Evolutionary conservation across 1,139 yeast species (phyloP).

Genomic region (Tardiomyces depauwii): DNA sequence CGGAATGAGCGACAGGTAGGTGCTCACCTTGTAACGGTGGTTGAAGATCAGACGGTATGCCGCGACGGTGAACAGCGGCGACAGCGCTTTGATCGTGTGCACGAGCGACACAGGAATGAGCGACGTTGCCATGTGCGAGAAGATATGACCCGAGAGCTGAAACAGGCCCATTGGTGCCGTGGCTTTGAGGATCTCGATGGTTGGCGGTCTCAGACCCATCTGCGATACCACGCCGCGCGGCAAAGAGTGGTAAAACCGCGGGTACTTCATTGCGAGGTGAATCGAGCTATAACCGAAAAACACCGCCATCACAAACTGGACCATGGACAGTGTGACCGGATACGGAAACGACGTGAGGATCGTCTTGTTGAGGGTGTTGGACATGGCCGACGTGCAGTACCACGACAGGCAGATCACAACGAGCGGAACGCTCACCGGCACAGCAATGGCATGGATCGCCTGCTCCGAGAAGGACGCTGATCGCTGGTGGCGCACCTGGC

Average conservation of each 20-base stretch:
- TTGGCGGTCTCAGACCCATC: slow-evolving; percentile 38
- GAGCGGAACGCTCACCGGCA: slow-evolving; percentile 28
- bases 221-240: slow-evolving; percentile 23
- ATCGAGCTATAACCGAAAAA: slow-evolving; percentile 39
- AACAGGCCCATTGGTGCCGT: slow-evolving; percentile 90
- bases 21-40: slow-evolving; percentile 45
- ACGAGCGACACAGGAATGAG: slow-evolving; percentile 84
- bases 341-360: slow-evolving; percentile 58
- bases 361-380: slow-evolving; percentile 70
- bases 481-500: background rate
- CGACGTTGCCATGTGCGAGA: slow-evolving; percentile 82
- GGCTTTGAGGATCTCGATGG: slow-evolving; percentile 43
- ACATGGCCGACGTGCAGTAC: slow-evolving; percentile 74
- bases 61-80: slow-evolving; percentile 80
- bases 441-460: slow-evolving; percentile 15
- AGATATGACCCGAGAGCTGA: slow-evolving; percentile 82
- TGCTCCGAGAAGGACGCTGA: background rate
- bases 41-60: slow-evolving; percentile 56
- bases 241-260: slow-evolving; percentile 6
- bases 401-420: slow-evolving; percentile 51
- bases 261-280: slow-evolving; percentile 9
- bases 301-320: slow-evolving; percentile 68
- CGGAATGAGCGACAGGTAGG: slow-evolving; percentile 70
- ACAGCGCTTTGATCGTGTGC: slow-evolving; percentile 81
- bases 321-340: slow-evolving; percentile 78